A percentile compares a stretch with the other conserved stretches of the same genome.
Evolutionary conservation across 805 yeast genomes (phyloP).

Genomic region (Kluyveromyces starmeri): DNA sequence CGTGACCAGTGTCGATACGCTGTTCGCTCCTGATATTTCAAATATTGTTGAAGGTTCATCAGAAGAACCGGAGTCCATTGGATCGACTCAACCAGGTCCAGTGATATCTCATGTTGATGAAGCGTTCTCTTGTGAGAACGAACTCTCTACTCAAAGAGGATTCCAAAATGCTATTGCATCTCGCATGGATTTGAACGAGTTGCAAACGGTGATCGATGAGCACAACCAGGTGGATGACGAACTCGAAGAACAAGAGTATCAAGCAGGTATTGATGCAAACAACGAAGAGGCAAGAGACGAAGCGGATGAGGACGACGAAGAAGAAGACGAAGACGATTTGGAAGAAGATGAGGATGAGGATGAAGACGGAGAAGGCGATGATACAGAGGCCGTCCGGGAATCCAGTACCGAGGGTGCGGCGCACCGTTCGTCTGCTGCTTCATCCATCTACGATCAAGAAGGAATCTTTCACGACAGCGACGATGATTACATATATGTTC

Average conservation of each 20-base stretch:
- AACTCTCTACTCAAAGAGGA: slow-evolving; percentile 7
- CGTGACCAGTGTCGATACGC: no score
- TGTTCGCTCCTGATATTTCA: no score
- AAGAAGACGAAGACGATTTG: slow-evolving; percentile 13
- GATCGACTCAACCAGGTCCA: no score
- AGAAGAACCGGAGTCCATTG: no score
- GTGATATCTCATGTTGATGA: neutral
- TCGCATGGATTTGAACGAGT: slow-evolving; percentile 57
- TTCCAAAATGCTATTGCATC: slow-evolving; percentile 35
- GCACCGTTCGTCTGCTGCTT: slow-evolving; percentile 6
- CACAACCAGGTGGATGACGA: slow-evolving; percentile 20
- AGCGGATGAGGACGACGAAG: slow-evolving; percentile 9
- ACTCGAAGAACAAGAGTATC: slow-evolving; percentile 13
- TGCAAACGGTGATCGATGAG: slow-evolving; percentile 32
- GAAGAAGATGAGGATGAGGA: slow-evolving; percentile 16
- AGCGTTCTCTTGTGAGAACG: slow-evolving; percentile 6
- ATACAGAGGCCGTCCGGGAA: slow-evolving; percentile 11
- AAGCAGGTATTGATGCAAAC: slow-evolving; percentile 6
- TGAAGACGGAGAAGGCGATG: slow-evolving; percentile 11
- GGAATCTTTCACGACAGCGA: slow-evolving; percentile 22
- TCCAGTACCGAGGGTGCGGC: slow-evolving; percentile 9
- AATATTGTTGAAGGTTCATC: no score
- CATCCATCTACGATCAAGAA: slow-evolving; percentile 22
- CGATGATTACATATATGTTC: slow-evolving; percentile 18
- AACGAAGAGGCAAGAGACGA: slow-evolving; percentile 12